Percentiles rank a stretch among this genome's conserved stretches.
phyloP scores from a whole-genome alignment of 257 asterid genomes.

The Nicotiana tabacum region DNA sequence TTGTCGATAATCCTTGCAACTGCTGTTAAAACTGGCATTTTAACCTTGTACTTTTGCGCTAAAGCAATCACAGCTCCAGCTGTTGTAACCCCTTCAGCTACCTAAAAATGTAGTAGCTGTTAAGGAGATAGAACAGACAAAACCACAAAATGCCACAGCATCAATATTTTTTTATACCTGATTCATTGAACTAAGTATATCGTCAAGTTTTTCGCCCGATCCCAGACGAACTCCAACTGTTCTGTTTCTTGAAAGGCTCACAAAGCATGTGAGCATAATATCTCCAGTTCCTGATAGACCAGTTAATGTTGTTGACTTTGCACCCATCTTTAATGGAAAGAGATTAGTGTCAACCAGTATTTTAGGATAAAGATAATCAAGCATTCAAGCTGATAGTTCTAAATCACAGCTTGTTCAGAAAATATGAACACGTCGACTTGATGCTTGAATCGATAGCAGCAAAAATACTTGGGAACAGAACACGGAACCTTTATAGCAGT shows the following conservation, averaged over 20 bases:
- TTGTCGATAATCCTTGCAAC: slow-evolving; percentile 84
- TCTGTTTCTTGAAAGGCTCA: slow-evolving; percentile 88
- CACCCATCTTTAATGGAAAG: slow-evolving; percentile 74
- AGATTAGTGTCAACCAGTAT: slow-evolving; percentile 14
- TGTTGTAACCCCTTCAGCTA: slow-evolving; percentile 89
- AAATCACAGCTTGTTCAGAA: not conserved
- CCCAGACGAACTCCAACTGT: slow-evolving; percentile 96
- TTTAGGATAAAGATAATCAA: not conserved
- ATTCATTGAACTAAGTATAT: slow-evolving; percentile 74
- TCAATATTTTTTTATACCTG: slow-evolving; percentile 36
- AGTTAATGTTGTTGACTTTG: slow-evolving; percentile 74
- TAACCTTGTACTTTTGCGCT: slow-evolving; percentile 83
- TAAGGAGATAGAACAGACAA: slow-evolving; percentile 5
- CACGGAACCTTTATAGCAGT: not conserved
- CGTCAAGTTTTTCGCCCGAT: slow-evolving; percentile 88
- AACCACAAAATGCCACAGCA: slow-evolving; percentile 1
- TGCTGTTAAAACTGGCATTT: slow-evolving; percentile 90
- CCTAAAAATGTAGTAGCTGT: slow-evolving; percentile 31
- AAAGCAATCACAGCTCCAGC: slow-evolving; percentile 93
- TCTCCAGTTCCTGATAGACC: slow-evolving; percentile 93
- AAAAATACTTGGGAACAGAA: not conserved
- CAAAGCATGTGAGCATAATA: slow-evolving; percentile 94
- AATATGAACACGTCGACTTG: not conserved
- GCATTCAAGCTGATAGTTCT: not conserved
- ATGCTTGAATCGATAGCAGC: not conserved